Conservation (phyloP, 192 early-diverging fungal genomes). For the Entrophospora sp. region DNA sequence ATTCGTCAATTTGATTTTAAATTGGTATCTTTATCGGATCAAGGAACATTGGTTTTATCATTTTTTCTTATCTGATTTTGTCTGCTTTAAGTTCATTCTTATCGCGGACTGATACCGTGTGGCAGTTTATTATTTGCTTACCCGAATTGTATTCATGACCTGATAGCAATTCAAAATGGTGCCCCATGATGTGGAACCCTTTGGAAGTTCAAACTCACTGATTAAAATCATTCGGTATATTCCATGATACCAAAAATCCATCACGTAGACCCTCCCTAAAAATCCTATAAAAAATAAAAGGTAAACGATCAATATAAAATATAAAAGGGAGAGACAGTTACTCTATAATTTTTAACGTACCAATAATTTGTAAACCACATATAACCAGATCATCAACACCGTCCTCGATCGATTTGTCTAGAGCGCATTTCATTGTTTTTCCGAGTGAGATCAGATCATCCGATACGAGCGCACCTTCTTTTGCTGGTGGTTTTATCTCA, state of each 20-base stretch:
- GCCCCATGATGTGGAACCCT: conserved; percentile 11
- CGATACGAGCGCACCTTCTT: neutral
- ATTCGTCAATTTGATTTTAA: neutral
- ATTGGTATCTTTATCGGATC: conserved; percentile 12
- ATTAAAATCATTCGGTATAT: conserved; percentile 17
- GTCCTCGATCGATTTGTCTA: conserved; percentile 8
- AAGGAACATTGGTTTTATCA: conserved; percentile 15
- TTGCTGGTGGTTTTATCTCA: conserved; percentile 4
- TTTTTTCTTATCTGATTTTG: conserved; percentile 8
- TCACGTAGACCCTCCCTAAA: conserved; percentile 15
- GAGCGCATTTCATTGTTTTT: conserved; percentile 6
- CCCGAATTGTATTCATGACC: conserved; percentile 13
- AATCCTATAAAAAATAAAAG: conserved; percentile 6
- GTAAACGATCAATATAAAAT: conserved; percentile 11
- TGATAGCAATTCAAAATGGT: conserved; percentile 19
- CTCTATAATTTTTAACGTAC: neutral
- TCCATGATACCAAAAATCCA: conserved; percentile 11
- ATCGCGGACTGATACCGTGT: neutral
- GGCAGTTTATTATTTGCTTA: neutral
- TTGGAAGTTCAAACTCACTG: conserved; percentile 17
- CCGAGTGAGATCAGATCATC: conserved; percentile 8
- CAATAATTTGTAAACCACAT: conserved; percentile 14
- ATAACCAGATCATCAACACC: conserved; percentile 10
- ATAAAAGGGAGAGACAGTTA: neutral
- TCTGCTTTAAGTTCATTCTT: conserved; percentile 6